Percentiles rank a stretch among this genome's conserved stretches.
phyloP scores from a whole-genome alignment of 2,329 filamentous ascomycete species.

The Neonectria faginata region DNA sequence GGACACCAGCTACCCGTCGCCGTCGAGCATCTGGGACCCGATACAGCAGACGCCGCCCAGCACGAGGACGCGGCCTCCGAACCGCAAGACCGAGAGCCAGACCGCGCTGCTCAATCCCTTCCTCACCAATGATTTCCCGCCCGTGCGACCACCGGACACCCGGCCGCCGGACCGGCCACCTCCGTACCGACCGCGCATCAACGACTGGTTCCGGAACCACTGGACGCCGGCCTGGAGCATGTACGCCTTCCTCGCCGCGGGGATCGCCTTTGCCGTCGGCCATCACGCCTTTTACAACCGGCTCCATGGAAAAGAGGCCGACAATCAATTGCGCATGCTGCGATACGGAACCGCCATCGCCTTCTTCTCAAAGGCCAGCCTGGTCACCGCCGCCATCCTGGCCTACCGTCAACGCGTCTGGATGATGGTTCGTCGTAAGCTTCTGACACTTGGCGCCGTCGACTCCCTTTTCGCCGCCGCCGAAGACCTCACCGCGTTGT shows the following conservation, averaged over 20 bases:
- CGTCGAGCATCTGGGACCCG: slow-evolving; percentile 5
- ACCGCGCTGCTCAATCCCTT: neutral
- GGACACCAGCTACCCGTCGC: neutral
- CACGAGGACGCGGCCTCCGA: neutral
- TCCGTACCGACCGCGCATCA: neutral
- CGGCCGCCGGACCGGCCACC: neutral
- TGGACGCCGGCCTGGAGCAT: slow-evolving; percentile 44
- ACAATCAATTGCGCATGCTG: slow-evolving; percentile 38
- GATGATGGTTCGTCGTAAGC: slow-evolving; percentile 43
- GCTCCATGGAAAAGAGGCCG: slow-evolving; percentile 31
- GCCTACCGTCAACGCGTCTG: slow-evolving; percentile 42
- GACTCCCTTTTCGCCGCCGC: slow-evolving; percentile 43
- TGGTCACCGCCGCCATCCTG: slow-evolving; percentile 39
- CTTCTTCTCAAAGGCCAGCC: slow-evolving; percentile 42
- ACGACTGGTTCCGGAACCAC: neutral
- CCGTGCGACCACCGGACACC: neutral
- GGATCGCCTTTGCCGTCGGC: slow-evolving; percentile 40
- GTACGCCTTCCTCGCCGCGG: slow-evolving; percentile 36
- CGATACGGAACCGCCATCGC: slow-evolving; percentile 40
- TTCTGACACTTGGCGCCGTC: slow-evolving; percentile 39
- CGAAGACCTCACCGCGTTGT: slow-evolving; percentile 39
- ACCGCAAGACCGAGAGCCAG: neutral
- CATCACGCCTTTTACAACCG: slow-evolving; percentile 39
- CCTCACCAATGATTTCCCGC: neutral
- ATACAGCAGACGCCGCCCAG: slow-evolving; percentile 1